These are phyloP conservation scores for Nasturtium officinale DNA, from an alignment of 345 rosid species.

Conservation along the genomic window DNA sequence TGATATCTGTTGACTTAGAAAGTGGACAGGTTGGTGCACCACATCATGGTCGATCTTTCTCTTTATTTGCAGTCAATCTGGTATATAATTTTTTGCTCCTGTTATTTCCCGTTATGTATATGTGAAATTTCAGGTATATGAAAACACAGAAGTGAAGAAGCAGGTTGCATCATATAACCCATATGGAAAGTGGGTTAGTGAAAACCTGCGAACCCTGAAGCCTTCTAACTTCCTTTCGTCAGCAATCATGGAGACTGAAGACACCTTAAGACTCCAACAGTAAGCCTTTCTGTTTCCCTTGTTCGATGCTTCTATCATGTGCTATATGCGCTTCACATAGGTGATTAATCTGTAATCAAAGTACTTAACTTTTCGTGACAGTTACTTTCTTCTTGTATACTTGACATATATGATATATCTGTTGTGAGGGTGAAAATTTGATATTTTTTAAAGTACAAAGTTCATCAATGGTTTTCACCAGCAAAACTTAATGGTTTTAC, in stretches of 20 bases:
- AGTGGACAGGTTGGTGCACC: conserved; percentile 82
- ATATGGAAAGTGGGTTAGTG: conserved; percentile 88
- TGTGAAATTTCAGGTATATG: conserved; percentile 71
- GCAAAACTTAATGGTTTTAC: conserved; percentile 7
- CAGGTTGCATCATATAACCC: conserved; percentile 81
- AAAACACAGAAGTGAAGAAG: conserved; percentile 94
- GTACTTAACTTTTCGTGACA: not conserved
- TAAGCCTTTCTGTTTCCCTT: conserved; percentile 53
- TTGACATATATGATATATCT: conserved; percentile 9
- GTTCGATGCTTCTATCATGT: conserved; percentile 15
- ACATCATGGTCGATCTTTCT: conserved; percentile 20
- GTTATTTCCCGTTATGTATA: conserved; percentile 1
- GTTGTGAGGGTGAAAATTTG: conserved; percentile 15
- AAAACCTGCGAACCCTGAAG: conserved; percentile 76
- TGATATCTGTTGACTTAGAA: conserved; percentile 88
- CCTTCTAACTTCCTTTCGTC: conserved; percentile 65
- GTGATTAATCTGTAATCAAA: conserved; percentile 18
- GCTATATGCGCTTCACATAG: not conserved
- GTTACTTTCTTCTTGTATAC: not conserved
- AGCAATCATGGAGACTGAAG: conserved; percentile 75
- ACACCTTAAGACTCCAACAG: conserved; percentile 83
- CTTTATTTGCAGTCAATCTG: not conserved
- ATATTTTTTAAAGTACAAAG: not conserved
- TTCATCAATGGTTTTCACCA: conserved; percentile 12
- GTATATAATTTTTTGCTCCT: not conserved